These are phyloP conservation scores for Microdochium nivale DNA, from an alignment of 2,329 filamentous ascomycete genomes.

Conservation along the genomic window DNA sequence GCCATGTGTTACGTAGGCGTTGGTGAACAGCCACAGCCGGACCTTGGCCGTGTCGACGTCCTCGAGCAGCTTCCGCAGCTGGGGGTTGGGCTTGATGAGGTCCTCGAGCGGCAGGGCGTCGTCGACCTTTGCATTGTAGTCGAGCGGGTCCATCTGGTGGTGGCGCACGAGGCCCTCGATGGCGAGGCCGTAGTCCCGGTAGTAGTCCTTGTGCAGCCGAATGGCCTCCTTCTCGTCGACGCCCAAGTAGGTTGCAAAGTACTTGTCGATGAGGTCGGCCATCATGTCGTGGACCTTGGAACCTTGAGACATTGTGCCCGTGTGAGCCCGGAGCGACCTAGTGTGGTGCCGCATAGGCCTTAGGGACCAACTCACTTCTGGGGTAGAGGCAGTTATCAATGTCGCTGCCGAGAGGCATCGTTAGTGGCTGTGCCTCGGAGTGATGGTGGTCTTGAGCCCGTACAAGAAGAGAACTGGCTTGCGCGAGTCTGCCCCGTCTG, in stretches of 20 bases:
- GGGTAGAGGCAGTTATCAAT: conserved; percentile 98
- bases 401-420: conserved; percentile 62
- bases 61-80: conserved; percentile 66
- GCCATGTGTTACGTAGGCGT: conserved; percentile 87
- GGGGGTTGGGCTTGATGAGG: conserved; percentile 70
- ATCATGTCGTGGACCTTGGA: conserved; percentile 82
- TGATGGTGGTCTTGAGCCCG: conserved; percentile 3
- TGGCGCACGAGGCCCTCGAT: conserved; percentile 91
- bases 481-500: conserved; percentile 4
- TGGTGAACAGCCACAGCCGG: conserved; percentile 89
- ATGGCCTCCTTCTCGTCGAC: conserved; percentile 71
- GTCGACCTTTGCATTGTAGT: conserved; percentile 91
- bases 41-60: conserved; percentile 80
- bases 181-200: conserved; percentile 91
- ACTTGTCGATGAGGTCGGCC: conserved; percentile 67
- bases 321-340: not conserved
- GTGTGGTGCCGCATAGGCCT: not conserved
- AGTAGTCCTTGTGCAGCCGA: conserved; percentile 83
- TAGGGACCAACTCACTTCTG: conserved; percentile 51
- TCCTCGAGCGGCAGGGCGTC: conserved; percentile 84
- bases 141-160: conserved; percentile 89
- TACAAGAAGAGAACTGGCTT: conserved; percentile 37
- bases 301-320: conserved; percentile 26
- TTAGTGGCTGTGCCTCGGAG: conserved; percentile 9
- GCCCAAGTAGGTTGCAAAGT: conserved; percentile 61